Conservation (phyloP, 805 yeast species). For the Yarrowia hollandica region DNA sequence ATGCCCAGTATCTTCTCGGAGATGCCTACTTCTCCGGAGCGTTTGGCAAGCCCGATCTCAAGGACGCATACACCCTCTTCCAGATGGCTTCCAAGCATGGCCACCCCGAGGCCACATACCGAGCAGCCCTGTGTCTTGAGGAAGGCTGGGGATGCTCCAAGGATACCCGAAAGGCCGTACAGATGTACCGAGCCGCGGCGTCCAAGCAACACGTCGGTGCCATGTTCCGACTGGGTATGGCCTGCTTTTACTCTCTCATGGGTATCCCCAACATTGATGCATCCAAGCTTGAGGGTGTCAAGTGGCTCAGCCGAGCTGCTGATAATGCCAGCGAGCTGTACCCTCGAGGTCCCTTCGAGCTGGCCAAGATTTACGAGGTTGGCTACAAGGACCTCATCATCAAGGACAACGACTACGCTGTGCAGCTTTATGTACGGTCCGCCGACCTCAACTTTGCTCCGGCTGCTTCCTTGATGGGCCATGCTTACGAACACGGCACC, state of each 20-base stretch:
- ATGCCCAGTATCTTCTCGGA: constrained; percentile 90
- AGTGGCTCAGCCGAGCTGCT: constrained; percentile 88
- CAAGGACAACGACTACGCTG: constrained; percentile 78
- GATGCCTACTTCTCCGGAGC: constrained; percentile 87
- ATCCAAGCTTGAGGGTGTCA: constrained; percentile 81
- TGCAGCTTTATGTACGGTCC: constrained; percentile 81
- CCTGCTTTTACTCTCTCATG: constrained; percentile 80
- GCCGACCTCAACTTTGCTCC: constrained; percentile 84
- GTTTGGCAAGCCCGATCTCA: constrained; percentile 73
- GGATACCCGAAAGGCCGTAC: constrained; percentile 83
- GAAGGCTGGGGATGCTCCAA: constrained; percentile 91
- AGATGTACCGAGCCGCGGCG: constrained; percentile 82
- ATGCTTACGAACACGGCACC: constrained; percentile 76
- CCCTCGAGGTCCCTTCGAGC: constrained; percentile 92
- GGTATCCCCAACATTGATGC: constrained; percentile 66
- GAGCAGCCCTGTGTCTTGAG: constrained; percentile 88
- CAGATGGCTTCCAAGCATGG: constrained; percentile 92
- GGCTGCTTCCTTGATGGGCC: constrained; percentile 77
- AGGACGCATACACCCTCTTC: constrained; percentile 73
- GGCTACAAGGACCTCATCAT: constrained; percentile 89
- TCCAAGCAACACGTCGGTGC: constrained; percentile 95
- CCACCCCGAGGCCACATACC: constrained; percentile 85
- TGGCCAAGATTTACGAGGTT: constrained; percentile 76
- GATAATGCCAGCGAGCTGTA: constrained; percentile 80
- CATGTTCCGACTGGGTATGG: constrained; percentile 87